Base-by-base conservation (phyloP, 305 asterid genomes). In the Fraxinus dipetala region DNA sequence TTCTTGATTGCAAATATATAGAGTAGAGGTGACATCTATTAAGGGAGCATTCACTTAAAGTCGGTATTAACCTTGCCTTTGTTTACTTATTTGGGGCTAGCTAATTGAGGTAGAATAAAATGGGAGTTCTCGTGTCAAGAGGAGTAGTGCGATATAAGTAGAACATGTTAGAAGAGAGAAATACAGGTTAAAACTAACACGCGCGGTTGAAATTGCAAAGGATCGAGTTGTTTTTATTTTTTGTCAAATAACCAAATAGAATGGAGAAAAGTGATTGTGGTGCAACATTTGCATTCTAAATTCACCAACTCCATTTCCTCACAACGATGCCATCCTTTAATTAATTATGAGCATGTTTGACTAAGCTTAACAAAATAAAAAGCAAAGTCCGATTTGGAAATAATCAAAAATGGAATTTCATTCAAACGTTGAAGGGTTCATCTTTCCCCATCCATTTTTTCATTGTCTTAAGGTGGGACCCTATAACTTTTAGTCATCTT, bases 371-470 rank as follows among this genome's bases (percentile, higher is more conserved):
- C 2, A 51, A 51, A 51, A 51, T 75, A 32, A 79, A 76, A 56
- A 51, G 76, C 51, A 0, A 63, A 26, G 1, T 63, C 72, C 82
- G 76, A 61, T 73, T 30, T 32, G 38, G 35, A 35, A 30, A 24
- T 48, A 30, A 74, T 65, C 84, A 72, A 9, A 28, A 18, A 81
- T 56, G 70, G 76, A 86, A 81, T 84, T 86, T 81, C 69, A 78
- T 65, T 38, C 31, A 18, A 5, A 38, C 9, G 48, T 38, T 38
- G 2, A 38, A 38, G n/a, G 18, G 32, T 1, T 67, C 36, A 11
- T 43, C 59, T 26, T 48, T 26, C 24, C 22, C 24, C 6, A 20
- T 20, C 67, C 4, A 31, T 76, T 63, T 35, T 70, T 18, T 40
- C 61, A 82, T 20, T 59, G 13, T 18, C 30, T 1, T 6, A 59